Evolutionary conservation across 441 rosid genomes (phyloP).

Genomic region (Bocquillonia castaneifolia): DNA sequence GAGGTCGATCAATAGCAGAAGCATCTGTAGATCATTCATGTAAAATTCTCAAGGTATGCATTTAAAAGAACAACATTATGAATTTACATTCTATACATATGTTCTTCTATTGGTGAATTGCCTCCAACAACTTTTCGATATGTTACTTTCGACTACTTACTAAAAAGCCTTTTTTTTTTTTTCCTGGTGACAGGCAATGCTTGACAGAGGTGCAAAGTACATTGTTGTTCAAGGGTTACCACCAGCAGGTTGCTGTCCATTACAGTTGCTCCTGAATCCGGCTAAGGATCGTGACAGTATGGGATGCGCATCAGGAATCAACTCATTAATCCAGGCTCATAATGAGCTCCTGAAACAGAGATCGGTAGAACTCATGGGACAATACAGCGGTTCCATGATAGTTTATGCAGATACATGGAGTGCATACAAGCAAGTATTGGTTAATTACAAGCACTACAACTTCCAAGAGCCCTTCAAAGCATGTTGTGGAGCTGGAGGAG

Average conservation of each 20-base stretch:
- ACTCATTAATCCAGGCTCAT: conserved; percentile 30
- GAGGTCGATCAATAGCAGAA: conserved; percentile 23
- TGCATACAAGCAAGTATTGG: conserved; percentile 36
- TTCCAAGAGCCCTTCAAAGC: conserved; percentile 38
- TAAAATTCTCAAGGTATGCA: conserved; percentile 32
- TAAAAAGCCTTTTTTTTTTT: neutral
- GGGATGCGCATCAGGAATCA: conserved; percentile 33
- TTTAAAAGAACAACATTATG: neutral
- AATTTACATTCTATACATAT: neutral
- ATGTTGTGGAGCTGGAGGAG: conserved; percentile 41
- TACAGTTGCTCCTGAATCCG: conserved; percentile 21
- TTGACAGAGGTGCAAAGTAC: conserved; percentile 39
- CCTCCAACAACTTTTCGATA: neutral
- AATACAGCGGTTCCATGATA: conserved; percentile 7
- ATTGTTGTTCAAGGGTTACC: conserved; percentile 47
- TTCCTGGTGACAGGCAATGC: conserved; percentile 29
- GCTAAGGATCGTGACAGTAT: conserved; percentile 22
- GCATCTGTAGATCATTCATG: conserved; percentile 19
- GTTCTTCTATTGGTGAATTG: too few relatives aligned
- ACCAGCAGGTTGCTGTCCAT: conserved; percentile 43
- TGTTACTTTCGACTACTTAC: neutral
- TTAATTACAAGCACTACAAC: conserved; percentile 14
- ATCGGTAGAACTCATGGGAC: conserved; percentile 19
- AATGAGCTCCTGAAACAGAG: conserved; percentile 35
- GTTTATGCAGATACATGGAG: conserved; percentile 36